These are phyloP conservation scores for Globisporangium spinosum DNA, from an alignment of 352 stramenopile species.

Conservation along the genomic window DNA sequence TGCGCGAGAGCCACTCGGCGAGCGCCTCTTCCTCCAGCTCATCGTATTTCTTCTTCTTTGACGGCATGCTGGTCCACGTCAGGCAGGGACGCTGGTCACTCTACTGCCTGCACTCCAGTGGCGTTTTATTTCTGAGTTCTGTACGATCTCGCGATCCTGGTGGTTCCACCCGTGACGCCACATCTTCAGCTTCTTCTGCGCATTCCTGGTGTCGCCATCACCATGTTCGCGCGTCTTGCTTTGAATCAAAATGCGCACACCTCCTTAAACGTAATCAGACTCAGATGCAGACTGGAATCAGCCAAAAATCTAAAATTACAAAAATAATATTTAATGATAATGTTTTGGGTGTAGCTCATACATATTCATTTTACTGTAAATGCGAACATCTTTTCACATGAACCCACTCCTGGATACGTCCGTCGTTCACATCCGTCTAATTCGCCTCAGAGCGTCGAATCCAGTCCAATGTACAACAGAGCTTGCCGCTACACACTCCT, in stretches of 20 bases:
- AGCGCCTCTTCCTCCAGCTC: conserved; percentile 69
- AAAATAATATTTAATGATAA: too few relatives aligned
- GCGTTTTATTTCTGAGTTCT: background rate
- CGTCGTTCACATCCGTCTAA: too few relatives aligned
- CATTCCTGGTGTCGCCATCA: background rate
- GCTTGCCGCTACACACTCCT: too few relatives aligned
- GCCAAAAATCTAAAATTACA: background rate
- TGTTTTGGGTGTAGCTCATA: too few relatives aligned
- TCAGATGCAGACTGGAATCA: background rate
- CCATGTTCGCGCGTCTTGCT: background rate
- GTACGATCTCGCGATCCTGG: background rate
- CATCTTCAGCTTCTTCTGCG: background rate
- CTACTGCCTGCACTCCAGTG: background rate
- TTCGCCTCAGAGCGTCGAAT: too few relatives aligned
- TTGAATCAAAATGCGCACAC: background rate
- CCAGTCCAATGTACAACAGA: too few relatives aligned
- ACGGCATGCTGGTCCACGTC: conserved; percentile 7
- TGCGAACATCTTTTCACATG: too few relatives aligned
- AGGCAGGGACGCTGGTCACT: background rate
- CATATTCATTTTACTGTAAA: too few relatives aligned
- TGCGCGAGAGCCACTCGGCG: conserved; percentile 67
- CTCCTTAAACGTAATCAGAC: too few relatives aligned
- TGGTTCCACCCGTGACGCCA: background rate
- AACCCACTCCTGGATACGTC: too few relatives aligned
- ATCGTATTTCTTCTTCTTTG: conserved; percentile 28